Percentiles rank a stretch among this genome's conserved stretches.
Conservation (phyloP, 2,329 filamentous ascomycete genomes). For the Trichoderma semiorbis region DNA sequence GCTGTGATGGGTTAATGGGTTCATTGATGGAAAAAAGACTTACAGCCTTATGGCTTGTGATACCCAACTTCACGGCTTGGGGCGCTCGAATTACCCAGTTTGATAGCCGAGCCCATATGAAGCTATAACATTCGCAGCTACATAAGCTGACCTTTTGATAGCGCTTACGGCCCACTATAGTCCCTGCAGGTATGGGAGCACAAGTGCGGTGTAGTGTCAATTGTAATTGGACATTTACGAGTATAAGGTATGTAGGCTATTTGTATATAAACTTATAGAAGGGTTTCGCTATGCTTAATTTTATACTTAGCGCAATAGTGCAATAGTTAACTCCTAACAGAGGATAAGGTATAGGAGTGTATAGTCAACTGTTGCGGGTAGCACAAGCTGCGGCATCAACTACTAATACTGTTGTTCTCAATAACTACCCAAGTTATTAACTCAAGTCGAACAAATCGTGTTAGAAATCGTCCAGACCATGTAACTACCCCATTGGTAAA, state of each 20-base stretch:
- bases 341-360: background rate
- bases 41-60: background rate
- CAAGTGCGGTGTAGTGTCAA: background rate
- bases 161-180: background rate
- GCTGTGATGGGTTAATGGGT: background rate
- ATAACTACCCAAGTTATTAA: background rate
- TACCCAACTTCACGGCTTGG: background rate
- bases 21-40: background rate
- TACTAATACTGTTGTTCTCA: background rate
- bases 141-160: background rate
- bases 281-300: background rate
- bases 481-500: background rate
- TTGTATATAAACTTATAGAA: background rate
- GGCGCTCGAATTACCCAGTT: background rate
- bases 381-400: background rate
- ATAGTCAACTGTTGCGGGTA: background rate
- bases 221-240: background rate
- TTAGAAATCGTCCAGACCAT: background rate
- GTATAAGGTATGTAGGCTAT: background rate
- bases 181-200: background rate
- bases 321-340: background rate
- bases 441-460: background rate
- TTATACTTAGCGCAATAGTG: background rate
- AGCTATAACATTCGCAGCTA: background rate
- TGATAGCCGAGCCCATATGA: background rate